These are phyloP conservation scores for Diplodia seriata DNA, from an alignment of 2,329 filamentous ascomycete genomes.

Conservation along the genomic window DNA sequence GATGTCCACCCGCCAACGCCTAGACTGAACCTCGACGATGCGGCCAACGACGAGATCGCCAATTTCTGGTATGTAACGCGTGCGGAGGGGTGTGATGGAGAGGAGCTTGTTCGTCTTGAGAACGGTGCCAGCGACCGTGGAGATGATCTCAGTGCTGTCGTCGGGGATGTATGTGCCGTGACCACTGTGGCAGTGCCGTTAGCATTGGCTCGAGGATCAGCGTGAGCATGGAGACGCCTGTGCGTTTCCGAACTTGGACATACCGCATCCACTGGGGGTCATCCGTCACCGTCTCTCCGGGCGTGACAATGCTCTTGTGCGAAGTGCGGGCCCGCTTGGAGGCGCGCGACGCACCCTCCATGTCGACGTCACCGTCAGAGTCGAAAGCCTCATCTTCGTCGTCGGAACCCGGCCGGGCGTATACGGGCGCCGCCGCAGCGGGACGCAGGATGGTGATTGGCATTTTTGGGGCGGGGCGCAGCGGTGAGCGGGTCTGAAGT, in stretches of 20 bases:
- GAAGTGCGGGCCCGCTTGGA: constrained; percentile 49
- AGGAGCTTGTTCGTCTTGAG: constrained; percentile 97
- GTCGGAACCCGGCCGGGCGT: constrained; percentile 40
- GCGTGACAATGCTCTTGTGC: constrained; percentile 73
- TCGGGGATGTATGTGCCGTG: constrained; percentile 85
- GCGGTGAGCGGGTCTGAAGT: not conserved
- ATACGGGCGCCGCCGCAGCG: constrained; percentile 45
- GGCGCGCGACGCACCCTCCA: constrained; percentile 54
- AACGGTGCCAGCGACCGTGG: constrained; percentile 88
- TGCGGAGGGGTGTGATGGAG: constrained; percentile 86
- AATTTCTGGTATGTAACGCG: constrained; percentile 93
- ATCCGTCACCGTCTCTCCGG: constrained; percentile 84
- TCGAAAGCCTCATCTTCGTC: constrained; percentile 47
- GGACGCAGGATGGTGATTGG: constrained; percentile 66
- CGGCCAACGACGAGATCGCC: constrained; percentile 93
- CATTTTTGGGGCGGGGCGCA: constrained; percentile 50
- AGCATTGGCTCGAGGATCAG: constrained; percentile 34
- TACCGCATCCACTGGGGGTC: constrained; percentile 92
- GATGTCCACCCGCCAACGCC: constrained; percentile 94
- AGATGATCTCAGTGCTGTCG: constrained; percentile 73
- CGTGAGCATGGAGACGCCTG: not conserved
- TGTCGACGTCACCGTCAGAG: constrained; percentile 58
- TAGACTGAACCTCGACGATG: constrained; percentile 92
- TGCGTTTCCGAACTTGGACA: not conserved
- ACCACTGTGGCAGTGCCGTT: constrained; percentile 63